These are phyloP conservation scores for Dichomitus squalens DNA, from an alignment of 1,284 basidiomycete species.

Conservation along the genomic window DNA sequence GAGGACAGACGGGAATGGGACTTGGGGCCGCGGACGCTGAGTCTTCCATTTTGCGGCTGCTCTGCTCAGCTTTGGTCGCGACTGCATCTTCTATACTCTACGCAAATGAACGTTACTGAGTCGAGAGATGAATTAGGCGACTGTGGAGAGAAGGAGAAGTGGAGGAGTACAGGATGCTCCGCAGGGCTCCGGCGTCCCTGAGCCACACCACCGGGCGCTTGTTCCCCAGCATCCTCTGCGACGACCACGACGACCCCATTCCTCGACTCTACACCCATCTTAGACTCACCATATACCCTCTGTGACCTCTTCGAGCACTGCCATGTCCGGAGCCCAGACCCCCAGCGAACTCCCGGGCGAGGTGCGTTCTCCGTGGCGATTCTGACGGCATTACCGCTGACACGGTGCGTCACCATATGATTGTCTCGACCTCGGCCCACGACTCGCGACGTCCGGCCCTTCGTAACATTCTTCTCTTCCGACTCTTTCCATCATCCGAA, in stretches of 20 bases:
- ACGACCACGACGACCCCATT: conserved; percentile 7
- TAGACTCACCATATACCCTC: conserved; percentile 8
- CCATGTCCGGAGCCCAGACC: conserved; percentile 20
- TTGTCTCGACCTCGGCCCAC: conserved; percentile 21
- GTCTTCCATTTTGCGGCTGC: neutral
- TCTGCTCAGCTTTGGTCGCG: neutral
- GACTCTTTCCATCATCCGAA: neutral
- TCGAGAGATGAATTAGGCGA: too few relatives aligned
- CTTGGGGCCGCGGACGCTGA: too few relatives aligned
- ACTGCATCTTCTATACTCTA: too few relatives aligned
- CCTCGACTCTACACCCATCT: neutral
- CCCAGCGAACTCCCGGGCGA: conserved; percentile 24
- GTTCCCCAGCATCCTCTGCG: conserved; percentile 7
- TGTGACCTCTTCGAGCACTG: neutral
- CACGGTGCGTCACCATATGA: conserved; percentile 15
- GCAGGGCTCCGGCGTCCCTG: neutral
- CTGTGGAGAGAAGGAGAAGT: neutral
- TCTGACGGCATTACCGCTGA: conserved; percentile 8
- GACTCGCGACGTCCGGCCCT: neutral
- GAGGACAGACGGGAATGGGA: too few relatives aligned
- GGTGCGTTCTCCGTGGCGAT: conserved; percentile 15
- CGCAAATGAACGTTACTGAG: too few relatives aligned
- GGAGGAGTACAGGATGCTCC: neutral
- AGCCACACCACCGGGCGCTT: conserved; percentile 12
- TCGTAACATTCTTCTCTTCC: neutral